Conservation (phyloP, 768 basidiomycete genomes). For the Pulveroboletus sp. region DNA sequence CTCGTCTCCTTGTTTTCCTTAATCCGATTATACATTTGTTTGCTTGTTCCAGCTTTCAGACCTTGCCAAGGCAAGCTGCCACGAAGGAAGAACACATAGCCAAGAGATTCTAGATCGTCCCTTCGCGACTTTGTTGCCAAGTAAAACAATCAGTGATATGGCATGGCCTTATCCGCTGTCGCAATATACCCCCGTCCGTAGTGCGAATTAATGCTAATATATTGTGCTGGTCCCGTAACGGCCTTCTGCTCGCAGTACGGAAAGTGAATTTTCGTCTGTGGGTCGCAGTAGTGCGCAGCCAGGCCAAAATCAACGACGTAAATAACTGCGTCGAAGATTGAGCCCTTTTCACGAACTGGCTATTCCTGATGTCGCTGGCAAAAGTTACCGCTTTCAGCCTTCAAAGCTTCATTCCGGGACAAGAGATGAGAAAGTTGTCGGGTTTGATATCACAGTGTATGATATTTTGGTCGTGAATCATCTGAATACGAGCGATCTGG, state of each 20-base stretch:
- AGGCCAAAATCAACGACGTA: slow-evolving; percentile 99
- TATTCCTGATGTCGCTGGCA: neutral
- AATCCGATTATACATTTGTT: slow-evolving; percentile 99
- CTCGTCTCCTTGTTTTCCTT: slow-evolving; percentile 99
- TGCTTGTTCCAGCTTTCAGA: slow-evolving; percentile 98
- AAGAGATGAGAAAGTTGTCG: slow-evolving; percentile 97
- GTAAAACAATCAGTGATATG: slow-evolving; percentile 3
- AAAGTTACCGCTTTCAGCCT: slow-evolving; percentile 69
- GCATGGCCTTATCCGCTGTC: neutral
- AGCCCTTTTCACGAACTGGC: neutral
- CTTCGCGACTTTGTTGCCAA: slow-evolving; percentile 79
- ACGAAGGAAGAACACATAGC: slow-evolving; percentile 98
- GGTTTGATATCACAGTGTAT: slow-evolving; percentile 99
- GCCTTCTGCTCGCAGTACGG: slow-evolving; percentile 98
- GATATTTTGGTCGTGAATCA: slow-evolving; percentile 98
- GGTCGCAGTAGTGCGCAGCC: slow-evolving; percentile 99
- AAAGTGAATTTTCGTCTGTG: slow-evolving; percentile 98
- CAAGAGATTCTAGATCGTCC: slow-evolving; percentile 97
- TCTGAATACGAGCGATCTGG: slow-evolving; percentile 94
- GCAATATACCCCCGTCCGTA: slow-evolving; percentile 75
- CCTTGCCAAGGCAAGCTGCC: slow-evolving; percentile 99
- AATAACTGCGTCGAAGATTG: slow-evolving; percentile 56
- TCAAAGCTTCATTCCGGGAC: slow-evolving; percentile 87
- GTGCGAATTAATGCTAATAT: slow-evolving; percentile 99
- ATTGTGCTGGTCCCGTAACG: slow-evolving; percentile 93